Percentiles rank a stretch among this genome's conserved stretches.
Conservation (phyloP, 2,329 filamentous ascomycete species). For the Verticillium albo-atrum region DNA sequence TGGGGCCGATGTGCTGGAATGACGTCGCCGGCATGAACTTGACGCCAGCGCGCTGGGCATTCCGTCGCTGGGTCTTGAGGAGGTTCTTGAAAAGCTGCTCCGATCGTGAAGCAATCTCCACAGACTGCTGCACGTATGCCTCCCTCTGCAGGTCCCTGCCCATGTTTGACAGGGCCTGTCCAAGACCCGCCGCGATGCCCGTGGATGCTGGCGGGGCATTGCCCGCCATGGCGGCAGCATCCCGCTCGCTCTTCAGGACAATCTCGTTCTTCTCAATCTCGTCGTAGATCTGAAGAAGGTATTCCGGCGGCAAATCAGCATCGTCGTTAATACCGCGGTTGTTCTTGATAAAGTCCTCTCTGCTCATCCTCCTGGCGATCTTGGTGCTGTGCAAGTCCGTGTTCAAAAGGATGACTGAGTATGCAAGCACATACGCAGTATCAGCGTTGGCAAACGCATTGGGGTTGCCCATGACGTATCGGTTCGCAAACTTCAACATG, state of each 20-base stretch:
- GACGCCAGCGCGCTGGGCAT: slow-evolving; percentile 63
- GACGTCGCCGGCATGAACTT: slow-evolving; percentile 90
- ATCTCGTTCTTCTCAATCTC: slow-evolving; percentile 92
- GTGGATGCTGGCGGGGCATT: slow-evolving; percentile 52
- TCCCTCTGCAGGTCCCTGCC: slow-evolving; percentile 89
- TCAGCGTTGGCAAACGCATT: slow-evolving; percentile 98
- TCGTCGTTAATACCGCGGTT: slow-evolving; percentile 98
- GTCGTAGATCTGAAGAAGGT: slow-evolving; percentile 83
- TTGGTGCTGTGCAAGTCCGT: slow-evolving; percentile 92
- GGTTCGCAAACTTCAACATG: slow-evolving; percentile 98
- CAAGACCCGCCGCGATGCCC: slow-evolving; percentile 76
- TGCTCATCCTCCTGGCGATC: slow-evolving; percentile 81
- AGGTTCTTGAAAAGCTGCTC: slow-evolving; percentile 90
- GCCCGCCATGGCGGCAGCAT: slow-evolving; percentile 79
- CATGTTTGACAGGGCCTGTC: slow-evolving; percentile 85
- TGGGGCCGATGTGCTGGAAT: slow-evolving; percentile 90
- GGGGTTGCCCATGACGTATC: slow-evolving; percentile 90
- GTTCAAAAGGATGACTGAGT: slow-evolving; percentile 95
- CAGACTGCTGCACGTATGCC: slow-evolving; percentile 89
- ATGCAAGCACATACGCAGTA: slow-evolving; percentile 91
- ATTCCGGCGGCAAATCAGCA: slow-evolving; percentile 87
- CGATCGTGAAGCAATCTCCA: slow-evolving; percentile 73
- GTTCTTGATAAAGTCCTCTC: slow-evolving; percentile 98
- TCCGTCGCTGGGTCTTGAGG: slow-evolving; percentile 82
- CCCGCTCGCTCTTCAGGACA: slow-evolving; percentile 86